Evolutionary conservation across 495 filamentous ascomycete genomes (phyloP).

Genomic region (Staphylotrichum tortipilum): DNA sequence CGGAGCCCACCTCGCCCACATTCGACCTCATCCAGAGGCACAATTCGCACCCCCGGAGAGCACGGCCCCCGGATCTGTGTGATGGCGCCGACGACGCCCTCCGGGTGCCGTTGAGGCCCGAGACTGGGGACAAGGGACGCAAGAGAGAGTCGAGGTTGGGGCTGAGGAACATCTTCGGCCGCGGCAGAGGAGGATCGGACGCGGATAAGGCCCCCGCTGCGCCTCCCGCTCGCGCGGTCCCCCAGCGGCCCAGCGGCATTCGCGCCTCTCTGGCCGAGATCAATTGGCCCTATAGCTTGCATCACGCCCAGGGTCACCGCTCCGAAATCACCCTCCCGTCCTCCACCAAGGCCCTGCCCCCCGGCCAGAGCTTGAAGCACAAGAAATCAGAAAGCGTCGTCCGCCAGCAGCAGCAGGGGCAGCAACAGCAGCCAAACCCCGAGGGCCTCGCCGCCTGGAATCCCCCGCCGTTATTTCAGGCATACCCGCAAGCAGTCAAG

Average conservation of each 20-base stretch:
- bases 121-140: constrained; percentile 22
- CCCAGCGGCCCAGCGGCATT: constrained; percentile 27
- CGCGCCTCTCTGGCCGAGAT: constrained; percentile 37
- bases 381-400: constrained; percentile 28
- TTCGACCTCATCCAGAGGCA: constrained; percentile 16
- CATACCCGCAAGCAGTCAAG: constrained; percentile 74
- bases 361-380: constrained; percentile 25
- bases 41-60: constrained; percentile 11
- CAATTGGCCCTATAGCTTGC: constrained; percentile 34
- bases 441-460: constrained; percentile 47
- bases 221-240: constrained; percentile 10
- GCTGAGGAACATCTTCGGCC: constrained; percentile 28
- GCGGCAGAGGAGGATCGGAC: constrained; percentile 6
- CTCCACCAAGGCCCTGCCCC: constrained; percentile 5
- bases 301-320: constrained; percentile 21
- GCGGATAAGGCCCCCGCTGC: constrained; percentile 18
- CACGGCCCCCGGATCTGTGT: constrained; percentile 18
- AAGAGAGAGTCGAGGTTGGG: constrained; percentile 43
- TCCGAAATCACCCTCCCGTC: constrained; percentile 32
- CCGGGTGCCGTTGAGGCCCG: constrained; percentile 19
- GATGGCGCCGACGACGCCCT: constrained; percentile 9
- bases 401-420: too few species aligned
- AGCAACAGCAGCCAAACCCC: constrained; percentile 15
- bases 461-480: constrained; percentile 78
- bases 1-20: constrained; percentile 14